Evolutionary conservation across 306 rosid species (phyloP).

Genomic region (Hylodesmum podocarpum): DNA sequence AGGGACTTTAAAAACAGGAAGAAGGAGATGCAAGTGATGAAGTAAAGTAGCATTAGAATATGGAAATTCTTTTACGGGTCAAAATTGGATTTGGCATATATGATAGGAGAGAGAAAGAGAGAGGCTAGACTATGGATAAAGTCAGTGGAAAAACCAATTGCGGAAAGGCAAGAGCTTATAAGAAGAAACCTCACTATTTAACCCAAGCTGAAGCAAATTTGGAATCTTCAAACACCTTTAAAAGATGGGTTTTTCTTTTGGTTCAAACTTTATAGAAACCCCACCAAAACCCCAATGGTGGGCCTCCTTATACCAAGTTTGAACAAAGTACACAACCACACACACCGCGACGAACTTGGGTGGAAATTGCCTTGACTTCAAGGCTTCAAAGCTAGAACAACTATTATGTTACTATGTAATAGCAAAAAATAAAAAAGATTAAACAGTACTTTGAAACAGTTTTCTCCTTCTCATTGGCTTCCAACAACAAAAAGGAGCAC

Average conservation of each 20-base stretch:
- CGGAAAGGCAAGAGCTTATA: slow-evolving; percentile 30
- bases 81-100: slow-evolving; percentile 44
- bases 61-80: slow-evolving; percentile 31
- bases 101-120: slow-evolving; percentile 17
- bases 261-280: slow-evolving; percentile 49
- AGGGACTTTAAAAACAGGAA: slow-evolving; percentile 58
- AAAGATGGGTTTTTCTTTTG: slow-evolving; percentile 38
- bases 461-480: slow-evolving; percentile 20
- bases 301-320: slow-evolving; percentile 48
- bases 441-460: neutral
- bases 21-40: slow-evolving; percentile 62
- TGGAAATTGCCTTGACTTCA: slow-evolving; percentile 42
- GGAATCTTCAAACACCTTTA: slow-evolving; percentile 43
- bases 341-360: slow-evolving; percentile 32
- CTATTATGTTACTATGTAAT: slow-evolving; percentile 27
- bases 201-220: slow-evolving; percentile 23
- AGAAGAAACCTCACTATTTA: slow-evolving; percentile 9
- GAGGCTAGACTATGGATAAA: neutral
- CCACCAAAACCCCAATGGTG: slow-evolving; percentile 69
- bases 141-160: slow-evolving; percentile 30
- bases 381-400: neutral
- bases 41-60: slow-evolving; percentile 67
- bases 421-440: slow-evolving; percentile 15
- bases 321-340: slow-evolving; percentile 35
- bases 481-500: slow-evolving; percentile 38